A percentile compares a stretch with the other conserved stretches of the same genome.
Evolutionary conservation across 345 rosid species (phyloP).

Genomic region (Rhodomyrtus tomentosa): DNA sequence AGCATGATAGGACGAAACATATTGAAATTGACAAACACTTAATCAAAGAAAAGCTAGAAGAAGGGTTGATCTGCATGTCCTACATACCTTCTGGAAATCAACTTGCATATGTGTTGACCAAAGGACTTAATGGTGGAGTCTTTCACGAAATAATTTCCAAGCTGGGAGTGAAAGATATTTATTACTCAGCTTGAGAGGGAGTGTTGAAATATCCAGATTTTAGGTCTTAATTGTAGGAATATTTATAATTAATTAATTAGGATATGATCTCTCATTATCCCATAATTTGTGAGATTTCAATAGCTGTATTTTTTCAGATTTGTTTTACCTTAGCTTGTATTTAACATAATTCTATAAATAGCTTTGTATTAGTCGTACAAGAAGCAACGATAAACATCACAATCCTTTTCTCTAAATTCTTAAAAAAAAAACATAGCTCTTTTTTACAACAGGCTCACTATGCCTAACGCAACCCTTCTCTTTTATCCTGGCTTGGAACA

Average conservation of each 20-base stretch:
- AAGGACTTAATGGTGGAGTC: not conserved
- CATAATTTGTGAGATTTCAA: not conserved
- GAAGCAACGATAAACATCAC: not conserved
- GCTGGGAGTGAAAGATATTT: not conserved
- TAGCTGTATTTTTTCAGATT: too few relatives aligned
- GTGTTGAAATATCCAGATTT: not conserved
- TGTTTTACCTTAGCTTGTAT: not conserved
- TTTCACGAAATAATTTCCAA: not conserved
- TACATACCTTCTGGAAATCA: not conserved
- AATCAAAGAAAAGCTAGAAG: not conserved
- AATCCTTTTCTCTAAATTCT: not conserved
- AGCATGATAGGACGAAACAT: not conserved
- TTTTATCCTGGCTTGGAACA: too few relatives aligned
- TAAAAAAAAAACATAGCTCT: not conserved
- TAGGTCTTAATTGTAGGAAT: not conserved
- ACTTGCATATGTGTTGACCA: not conserved
- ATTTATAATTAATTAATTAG: too few relatives aligned
- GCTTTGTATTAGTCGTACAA: not conserved
- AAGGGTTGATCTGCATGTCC: not conserved
- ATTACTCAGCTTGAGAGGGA: not conserved
- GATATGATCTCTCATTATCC: not conserved
- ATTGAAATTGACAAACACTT: too few relatives aligned
- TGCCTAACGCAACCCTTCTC: too few relatives aligned
- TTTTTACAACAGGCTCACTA: too few relatives aligned
- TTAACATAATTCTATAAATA: too few relatives aligned